Base-by-base conservation (phyloP, 1,284 basidiomycete species). In the Microbotryomycetes sp. region DNA sequence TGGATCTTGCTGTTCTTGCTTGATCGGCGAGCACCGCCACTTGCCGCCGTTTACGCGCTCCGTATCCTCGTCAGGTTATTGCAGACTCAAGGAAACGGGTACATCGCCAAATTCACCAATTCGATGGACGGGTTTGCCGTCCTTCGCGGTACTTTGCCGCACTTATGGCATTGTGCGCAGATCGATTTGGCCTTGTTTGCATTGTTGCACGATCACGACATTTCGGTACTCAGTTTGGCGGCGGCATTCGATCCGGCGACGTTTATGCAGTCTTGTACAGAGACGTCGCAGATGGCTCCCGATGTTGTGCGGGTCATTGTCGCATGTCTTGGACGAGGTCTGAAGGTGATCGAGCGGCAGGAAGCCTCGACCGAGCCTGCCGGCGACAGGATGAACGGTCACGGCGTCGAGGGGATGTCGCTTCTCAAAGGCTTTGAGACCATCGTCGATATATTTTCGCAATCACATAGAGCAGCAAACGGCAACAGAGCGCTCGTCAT, bases 51-150 rank as follows among this genome's bases (percentile, higher is more conserved):
- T 16, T 52, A 61, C 26, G 31, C 46, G 31, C 24, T 57, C 1
- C 62, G 62, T 5, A 61, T 64, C 52, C 56, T 64, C 23, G 62
- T 61, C 27, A 54, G 62, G 15, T 52, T 64, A 4, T 52, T 64
- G 9, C 62, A 61, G 28, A 51, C 62, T 4, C 62, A 64, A 18
- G 56, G 62, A 2, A 21, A 31, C 5, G 52, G 52, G 2, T 61
- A 53, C 45, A 26, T 35, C 31, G 45, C 56, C 35, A 54, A 55
- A 41, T 64, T 64, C 56, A 30, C 28, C 24, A 64, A 64, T 35
- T 45, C 49, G 21, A 56, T 51, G 31, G 48, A 54, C 29, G 62
- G 62, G 3, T 61, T 61, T 28, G 31, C 47, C 15, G 28, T 61
- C 21, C 47, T 64, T 16, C 59, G 62, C 9, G 55, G 26, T 28